Evolutionary conservation across 2,329 filamentous ascomycete genomes (phyloP), one percentile per base, ranked within the genome.

Genomic region (Cordyceps cicadae): DNA sequence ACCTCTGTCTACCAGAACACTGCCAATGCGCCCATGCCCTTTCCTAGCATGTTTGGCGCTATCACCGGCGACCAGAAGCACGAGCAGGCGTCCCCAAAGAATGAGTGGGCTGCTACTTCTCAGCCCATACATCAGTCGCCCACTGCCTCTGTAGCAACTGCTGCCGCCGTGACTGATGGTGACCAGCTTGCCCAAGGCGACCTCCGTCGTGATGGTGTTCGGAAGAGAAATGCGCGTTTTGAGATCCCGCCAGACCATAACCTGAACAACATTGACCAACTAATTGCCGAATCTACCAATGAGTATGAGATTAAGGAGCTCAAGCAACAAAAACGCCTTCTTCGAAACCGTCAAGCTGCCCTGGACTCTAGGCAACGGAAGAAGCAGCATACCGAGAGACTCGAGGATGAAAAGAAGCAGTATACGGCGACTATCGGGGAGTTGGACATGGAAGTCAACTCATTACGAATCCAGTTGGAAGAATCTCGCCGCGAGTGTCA

Each of bases 151-250:
- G 1, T 9, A 37, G 34, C 34, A 8, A 37, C 34, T 43, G 39
- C 49, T 32, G 26, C 49, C 5, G 17, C 26, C 17, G 26, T 26
- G 7, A 15, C 24, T 48, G 83, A 83, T 71, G 92, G 84, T 74
- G 85, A 89, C 32, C 79, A 83, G 60, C 83, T 88, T 74, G 84
- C 86, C 67, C 88, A 89, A 77, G 91, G 92, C 63, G 87, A 92
- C 60, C 79, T 90, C 73, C 82, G 85, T 64, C 84, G 90, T 67
- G 92, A 95, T 67, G 91, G 94, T 63, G 95, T 97, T 74, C 86
- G 94, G 70, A 99, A 99, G 86, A 97, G 97, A 88, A 99, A 97
- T 71, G 92, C 92, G 66, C 89, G 93, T 67, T 97, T 97, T 75
- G 93, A 97, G 70, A 99, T 99, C 67, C 94, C 94, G 11, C 87